These are phyloP conservation scores for Aureobasidium sp. DNA, from an alignment of 2,329 filamentous ascomycete species.

Conservation along the genomic window DNA sequence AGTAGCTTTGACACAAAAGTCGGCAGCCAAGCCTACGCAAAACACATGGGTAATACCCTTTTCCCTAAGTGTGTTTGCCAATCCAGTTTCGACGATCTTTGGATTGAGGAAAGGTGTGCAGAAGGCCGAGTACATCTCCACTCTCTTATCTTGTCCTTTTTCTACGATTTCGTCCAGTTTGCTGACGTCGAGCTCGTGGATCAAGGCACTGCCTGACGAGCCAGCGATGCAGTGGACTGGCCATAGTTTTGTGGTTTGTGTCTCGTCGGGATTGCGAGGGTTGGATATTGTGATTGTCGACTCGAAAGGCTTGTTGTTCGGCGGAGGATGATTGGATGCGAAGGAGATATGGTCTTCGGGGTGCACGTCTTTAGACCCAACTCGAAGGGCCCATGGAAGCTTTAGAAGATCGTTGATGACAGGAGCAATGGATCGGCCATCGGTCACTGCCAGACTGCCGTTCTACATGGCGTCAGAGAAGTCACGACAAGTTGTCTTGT, in stretches of 20 bases:
- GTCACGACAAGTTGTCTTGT: not conserved
- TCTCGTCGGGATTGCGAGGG: slow-evolving; percentile 55
- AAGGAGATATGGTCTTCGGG: slow-evolving; percentile 80
- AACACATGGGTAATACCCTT: slow-evolving; percentile 67
- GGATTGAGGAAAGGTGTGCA: slow-evolving; percentile 65
- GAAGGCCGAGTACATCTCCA: slow-evolving; percentile 96
- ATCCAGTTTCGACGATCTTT: slow-evolving; percentile 50
- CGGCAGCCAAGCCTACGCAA: slow-evolving; percentile 75
- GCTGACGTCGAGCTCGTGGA: slow-evolving; percentile 57
- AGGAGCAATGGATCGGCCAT: slow-evolving; percentile 61
- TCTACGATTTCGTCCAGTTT: slow-evolving; percentile 60
- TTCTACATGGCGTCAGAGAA: slow-evolving; percentile 42
- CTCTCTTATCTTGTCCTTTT: slow-evolving; percentile 64
- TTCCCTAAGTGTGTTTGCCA: slow-evolving; percentile 50
- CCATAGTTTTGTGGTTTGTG: slow-evolving; percentile 65
- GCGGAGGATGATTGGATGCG: slow-evolving; percentile 62
- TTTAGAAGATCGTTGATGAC: slow-evolving; percentile 66
- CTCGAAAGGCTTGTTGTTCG: slow-evolving; percentile 58
- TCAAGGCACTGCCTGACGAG: slow-evolving; percentile 62
- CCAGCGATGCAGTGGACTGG: slow-evolving; percentile 79
- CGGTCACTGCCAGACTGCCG: slow-evolving; percentile 73
- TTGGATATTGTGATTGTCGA: slow-evolving; percentile 58
- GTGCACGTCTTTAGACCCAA: slow-evolving; percentile 93
- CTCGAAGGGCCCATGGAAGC: slow-evolving; percentile 52
- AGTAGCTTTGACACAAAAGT: slow-evolving; percentile 81